Percentiles rank a stretch among this genome's conserved stretches.
Conservation (phyloP, 768 basidiomycete species). For the Wakefieldia striispora region DNA sequence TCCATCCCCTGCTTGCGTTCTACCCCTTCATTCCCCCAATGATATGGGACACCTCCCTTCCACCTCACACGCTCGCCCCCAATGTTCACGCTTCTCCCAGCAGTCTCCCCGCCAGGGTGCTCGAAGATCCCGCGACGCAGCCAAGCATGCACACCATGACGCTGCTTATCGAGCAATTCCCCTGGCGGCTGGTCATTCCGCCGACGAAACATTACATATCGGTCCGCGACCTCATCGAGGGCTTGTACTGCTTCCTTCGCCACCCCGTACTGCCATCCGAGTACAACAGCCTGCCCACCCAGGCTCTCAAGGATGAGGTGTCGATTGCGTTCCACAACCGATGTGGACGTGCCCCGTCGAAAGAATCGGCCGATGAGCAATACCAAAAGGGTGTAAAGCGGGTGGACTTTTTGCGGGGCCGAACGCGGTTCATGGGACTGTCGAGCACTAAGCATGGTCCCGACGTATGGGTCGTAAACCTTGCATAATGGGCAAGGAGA, state of each 20-base stretch:
- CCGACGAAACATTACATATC: constrained; percentile 30
- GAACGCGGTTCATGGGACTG: constrained; percentile 46
- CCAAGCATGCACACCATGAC: constrained; percentile 29
- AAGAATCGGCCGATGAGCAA: constrained; percentile 36
- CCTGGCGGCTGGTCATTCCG: constrained; percentile 35
- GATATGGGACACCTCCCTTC: constrained; percentile 20
- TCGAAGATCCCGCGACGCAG: constrained; percentile 32
- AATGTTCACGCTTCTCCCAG: constrained; percentile 27
- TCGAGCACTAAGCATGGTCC: constrained; percentile 36
- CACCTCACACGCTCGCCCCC: constrained; percentile 17
- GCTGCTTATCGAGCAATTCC: constrained; percentile 30
- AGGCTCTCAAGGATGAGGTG: constrained; percentile 35
- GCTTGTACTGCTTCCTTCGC: constrained; percentile 45
- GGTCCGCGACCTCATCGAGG: constrained; percentile 49
- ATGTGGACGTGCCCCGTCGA: constrained; percentile 33
- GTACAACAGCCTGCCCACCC: constrained; percentile 35
- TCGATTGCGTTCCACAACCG: constrained; percentile 43
- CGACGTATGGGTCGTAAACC: constrained; percentile 37
- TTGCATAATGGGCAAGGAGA: constrained; percentile 17
- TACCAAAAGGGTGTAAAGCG: constrained; percentile 48
- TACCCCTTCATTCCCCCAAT: constrained; percentile 23
- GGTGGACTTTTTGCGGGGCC: constrained; percentile 51
- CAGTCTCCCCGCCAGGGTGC: constrained; percentile 20
- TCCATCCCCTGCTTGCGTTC: constrained; percentile 31
- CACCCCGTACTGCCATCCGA: constrained; percentile 39